Evolutionary conservation across 768 basidiomycete species (phyloP).

Genomic region (Hygrophorus pudorinus): DNA sequence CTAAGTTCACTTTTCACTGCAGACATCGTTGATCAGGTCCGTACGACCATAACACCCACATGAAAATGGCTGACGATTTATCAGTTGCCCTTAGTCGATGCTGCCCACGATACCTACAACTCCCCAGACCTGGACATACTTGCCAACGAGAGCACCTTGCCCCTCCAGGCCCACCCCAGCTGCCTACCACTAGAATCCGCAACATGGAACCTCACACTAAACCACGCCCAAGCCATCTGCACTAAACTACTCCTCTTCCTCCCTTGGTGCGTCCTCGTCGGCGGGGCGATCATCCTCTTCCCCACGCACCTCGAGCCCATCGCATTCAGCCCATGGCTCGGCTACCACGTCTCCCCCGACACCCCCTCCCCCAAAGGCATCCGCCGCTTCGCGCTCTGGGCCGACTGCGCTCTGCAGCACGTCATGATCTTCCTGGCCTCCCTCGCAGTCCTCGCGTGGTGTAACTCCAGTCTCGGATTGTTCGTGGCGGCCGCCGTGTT

Average conservation of each 20-base stretch:
- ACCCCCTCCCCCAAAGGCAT: conserved; percentile 19
- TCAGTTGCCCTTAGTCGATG: no score
- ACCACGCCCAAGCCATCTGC: conserved; percentile 11
- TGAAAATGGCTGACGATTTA: no score
- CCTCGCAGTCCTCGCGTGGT: conserved; percentile 20
- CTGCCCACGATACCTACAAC: no score
- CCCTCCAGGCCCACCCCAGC: not conserved
- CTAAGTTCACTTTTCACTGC: no score
- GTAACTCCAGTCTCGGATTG: conserved; percentile 16
- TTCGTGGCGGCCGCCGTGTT: conserved; percentile 16
- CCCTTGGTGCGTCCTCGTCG: conserved; percentile 37
- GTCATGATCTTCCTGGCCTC: conserved; percentile 25
- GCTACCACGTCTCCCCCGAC: conserved; percentile 14
- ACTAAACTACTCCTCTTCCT: conserved; percentile 25
- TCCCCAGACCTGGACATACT: no score
- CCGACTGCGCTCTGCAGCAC: conserved; percentile 27
- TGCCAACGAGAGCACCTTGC: not conserved
- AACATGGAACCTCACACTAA: not conserved
- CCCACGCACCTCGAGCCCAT: conserved; percentile 27
- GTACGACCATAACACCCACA: no score
- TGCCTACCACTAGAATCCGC: not conserved
- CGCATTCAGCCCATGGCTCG: conserved; percentile 20
- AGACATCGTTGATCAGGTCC: no score
- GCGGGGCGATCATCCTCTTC: conserved; percentile 28
- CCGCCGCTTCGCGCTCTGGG: conserved; percentile 31